Conservation (phyloP, 2,329 filamentous ascomycete species). For the Aspergillus clavatus region DNA sequence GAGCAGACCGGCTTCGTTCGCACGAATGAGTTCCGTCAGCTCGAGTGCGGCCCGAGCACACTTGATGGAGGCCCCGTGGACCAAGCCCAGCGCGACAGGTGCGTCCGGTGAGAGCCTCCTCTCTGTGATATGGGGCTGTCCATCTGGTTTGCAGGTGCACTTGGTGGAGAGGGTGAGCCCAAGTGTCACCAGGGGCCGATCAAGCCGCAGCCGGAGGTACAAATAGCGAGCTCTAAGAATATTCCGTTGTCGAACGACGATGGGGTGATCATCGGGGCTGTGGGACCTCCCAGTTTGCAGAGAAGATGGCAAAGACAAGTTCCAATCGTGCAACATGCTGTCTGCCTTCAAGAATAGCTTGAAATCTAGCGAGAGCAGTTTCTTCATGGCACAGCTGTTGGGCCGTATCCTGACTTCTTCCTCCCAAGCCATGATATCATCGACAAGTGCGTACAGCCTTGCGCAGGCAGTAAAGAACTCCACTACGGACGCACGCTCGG, state of each 20-base stretch:
- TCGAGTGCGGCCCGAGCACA: constrained; percentile 9
- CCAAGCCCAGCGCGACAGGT: constrained; percentile 6
- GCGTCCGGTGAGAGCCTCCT: constrained; percentile 4
- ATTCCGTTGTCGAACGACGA: constrained; percentile 21
- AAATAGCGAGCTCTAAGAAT: constrained; percentile 22
- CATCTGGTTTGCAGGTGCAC: constrained; percentile 6
- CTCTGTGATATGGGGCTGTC: constrained; percentile 4
- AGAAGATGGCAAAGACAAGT: constrained; percentile 18
- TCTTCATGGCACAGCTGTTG: constrained; percentile 14
- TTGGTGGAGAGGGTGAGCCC: constrained; percentile 6
- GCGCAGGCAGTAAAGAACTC: constrained; percentile 21
- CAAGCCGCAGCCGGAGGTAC: constrained; percentile 18
- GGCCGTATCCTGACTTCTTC: constrained; percentile 15
- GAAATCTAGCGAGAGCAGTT: constrained; percentile 18
- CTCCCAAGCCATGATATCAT: constrained; percentile 18
- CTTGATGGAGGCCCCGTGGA: constrained; percentile 10
- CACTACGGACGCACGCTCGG: constrained; percentile 21
- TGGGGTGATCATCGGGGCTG: constrained; percentile 8
- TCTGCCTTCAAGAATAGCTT: constrained; percentile 16
- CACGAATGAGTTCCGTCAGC: constrained; percentile 4
- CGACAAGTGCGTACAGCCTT: constrained; percentile 20
- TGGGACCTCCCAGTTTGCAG: constrained; percentile 6
- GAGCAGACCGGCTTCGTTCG: constrained; percentile 6
- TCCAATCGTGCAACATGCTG: constrained; percentile 19
- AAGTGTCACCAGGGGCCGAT: constrained; percentile 10